Percentiles rank a stretch among this genome's conserved stretches.
Conservation (phyloP, 345 rosid genomes). For the Clausena lansium region DNA sequence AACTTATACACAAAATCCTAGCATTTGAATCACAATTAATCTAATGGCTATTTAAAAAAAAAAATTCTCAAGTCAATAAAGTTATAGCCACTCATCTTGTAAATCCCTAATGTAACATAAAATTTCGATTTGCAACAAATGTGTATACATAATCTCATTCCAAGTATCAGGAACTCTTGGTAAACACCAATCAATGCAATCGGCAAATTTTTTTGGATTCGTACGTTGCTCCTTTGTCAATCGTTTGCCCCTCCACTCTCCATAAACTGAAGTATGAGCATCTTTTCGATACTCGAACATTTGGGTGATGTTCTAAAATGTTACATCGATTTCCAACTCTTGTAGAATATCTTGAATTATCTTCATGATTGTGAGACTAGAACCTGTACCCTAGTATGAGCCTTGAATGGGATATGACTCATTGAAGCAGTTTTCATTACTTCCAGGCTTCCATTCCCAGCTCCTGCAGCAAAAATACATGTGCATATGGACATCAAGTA, state of each 20-base stretch:
- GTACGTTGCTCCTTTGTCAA: conserved; percentile 66
- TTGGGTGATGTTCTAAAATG: conserved; percentile 70
- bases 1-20: too few species aligned
- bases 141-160: conserved; percentile 35
- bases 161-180: conserved; percentile 84
- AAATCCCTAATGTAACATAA: conserved; percentile 14
- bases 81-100: too few species aligned
- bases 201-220: conserved; percentile 62
- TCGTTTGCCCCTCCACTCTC: conserved; percentile 81
- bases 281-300: conserved; percentile 84
- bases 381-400: conserved; percentile 84
- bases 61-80: too few species aligned
- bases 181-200: conserved; percentile 95
- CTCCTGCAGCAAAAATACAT: conserved; percentile 45
- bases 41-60: too few species aligned
- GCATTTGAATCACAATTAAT: too few species aligned
- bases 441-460: conserved; percentile 90
- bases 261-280: conserved; percentile 72
- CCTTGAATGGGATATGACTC: conserved; percentile 70
- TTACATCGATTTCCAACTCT: conserved; percentile 47
- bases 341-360: conserved; percentile 44
- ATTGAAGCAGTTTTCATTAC: conserved; percentile 70
- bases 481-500: too few species aligned
- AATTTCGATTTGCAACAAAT: conserved; percentile 51
- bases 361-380: conserved; percentile 72